Base-by-base conservation (phyloP, 140 eudicot genomes). In the Anethum foeniculum region DNA sequence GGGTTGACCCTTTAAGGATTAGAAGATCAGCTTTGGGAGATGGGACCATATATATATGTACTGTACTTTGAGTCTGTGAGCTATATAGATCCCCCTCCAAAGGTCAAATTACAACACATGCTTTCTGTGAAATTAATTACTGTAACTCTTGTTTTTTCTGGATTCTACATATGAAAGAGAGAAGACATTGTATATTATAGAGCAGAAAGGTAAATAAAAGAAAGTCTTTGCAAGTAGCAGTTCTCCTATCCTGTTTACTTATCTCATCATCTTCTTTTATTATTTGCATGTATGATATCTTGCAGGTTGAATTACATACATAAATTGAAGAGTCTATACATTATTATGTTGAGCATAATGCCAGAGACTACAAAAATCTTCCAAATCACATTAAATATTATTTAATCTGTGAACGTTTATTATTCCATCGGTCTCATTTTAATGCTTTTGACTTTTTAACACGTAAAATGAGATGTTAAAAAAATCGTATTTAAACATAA, bases 31-130 rank as follows among this genome's bases (percentile, higher is more conserved):
- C 27, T 3, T 36, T 38, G 25, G 49, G 76, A 71, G 43, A 28
- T 68, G 74, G 74, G 43, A 68, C n/a, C n/a, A 32, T 68, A 58
- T 58, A 32, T 68, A 58, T 58, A 58, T n/a, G 30, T 58, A 58
- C 32, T 62, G 71, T 62, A 27, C 71, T 27, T 32, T 62, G 71
- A 28, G 74, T 7, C 9, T 18, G 62, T 6, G n/a, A 54, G 62
- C 7, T 23, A n/a, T n/a, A n/a, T 27, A 67, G 73, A 67, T 67
- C 74, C 43, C 43, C 44, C 74, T 68, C 23, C 41, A 28, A 16
- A 68, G 44, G 74, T 68, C 74, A 38, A 67, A 71, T 39, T 36
- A 71, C 6, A 71, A 71, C 76, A 34, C 76, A 71, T 71, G 76
- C 32, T 71, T 19, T 36, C 44, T 68, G 43, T 68, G 68, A 23